Conservation (phyloP, 192 early-diverging fungal species). For the Coemansia nantahalensis region DNA sequence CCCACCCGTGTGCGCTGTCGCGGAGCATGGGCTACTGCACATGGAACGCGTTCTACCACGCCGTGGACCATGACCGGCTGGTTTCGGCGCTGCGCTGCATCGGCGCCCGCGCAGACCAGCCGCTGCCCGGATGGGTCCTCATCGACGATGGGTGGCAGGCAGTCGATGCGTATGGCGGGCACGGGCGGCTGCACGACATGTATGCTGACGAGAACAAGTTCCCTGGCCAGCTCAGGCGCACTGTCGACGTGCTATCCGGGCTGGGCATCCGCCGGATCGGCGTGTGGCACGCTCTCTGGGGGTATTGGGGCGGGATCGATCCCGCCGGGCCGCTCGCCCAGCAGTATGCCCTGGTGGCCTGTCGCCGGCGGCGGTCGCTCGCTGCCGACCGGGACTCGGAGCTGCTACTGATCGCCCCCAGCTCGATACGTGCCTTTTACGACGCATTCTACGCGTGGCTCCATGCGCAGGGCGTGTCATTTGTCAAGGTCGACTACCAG, state of each 20-base stretch:
- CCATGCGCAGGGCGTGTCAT: slow-evolving; percentile 38
- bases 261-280: slow-evolving; percentile 48
- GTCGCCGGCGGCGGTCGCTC: slow-evolving; percentile 13
- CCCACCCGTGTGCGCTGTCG: no score
- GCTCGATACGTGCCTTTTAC: slow-evolving; percentile 41
- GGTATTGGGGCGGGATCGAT: slow-evolving; percentile 59
- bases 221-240: slow-evolving; percentile 43
- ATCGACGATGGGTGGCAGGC: slow-evolving; percentile 61
- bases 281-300: slow-evolving; percentile 60
- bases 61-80: no score
- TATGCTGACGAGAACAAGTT: slow-evolving; percentile 42
- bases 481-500: slow-evolving; percentile 61
- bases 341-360: slow-evolving; percentile 18
- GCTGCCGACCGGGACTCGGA: slow-evolving; percentile 12
- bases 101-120: neutral
- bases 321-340: slow-evolving; percentile 16
- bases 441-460: slow-evolving; percentile 56
- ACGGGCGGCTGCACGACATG: slow-evolving; percentile 32
- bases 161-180: slow-evolving; percentile 9
- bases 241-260: slow-evolving; percentile 10
- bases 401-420: slow-evolving; percentile 20
- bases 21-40: no score
- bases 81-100: slow-evolving; percentile 14
- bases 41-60: no score
- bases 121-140: slow-evolving; percentile 36